These are phyloP conservation scores for Carex sylvatica DNA, from an alignment of 202 grass and related monocot genomes.

Conservation along the genomic window DNA sequence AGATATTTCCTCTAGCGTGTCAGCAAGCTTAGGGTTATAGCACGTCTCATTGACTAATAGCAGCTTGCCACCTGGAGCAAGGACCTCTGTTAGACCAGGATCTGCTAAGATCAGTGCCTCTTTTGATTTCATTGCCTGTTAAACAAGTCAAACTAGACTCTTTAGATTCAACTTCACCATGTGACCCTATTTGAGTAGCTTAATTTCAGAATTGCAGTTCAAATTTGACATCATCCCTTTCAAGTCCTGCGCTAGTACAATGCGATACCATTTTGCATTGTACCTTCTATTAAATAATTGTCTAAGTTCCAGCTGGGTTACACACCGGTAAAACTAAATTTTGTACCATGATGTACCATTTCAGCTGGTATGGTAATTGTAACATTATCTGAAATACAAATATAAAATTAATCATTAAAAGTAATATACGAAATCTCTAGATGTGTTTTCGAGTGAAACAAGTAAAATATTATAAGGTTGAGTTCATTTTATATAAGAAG, in stretches of 20 bases:
- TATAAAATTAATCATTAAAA: too few species aligned
- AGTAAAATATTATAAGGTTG: too few species aligned
- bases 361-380: background rate
- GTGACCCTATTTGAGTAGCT: background rate
- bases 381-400: too few species aligned
- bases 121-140: constrained; percentile 15
- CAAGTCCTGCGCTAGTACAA: background rate
- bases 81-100: constrained; percentile 58
- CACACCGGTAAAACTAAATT: background rate
- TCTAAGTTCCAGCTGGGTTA: background rate
- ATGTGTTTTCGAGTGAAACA: too few species aligned
- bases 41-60: constrained; percentile 58
- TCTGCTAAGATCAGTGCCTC: constrained; percentile 50
- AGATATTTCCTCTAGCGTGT: constrained; percentile 48
- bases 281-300: background rate
- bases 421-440: too few species aligned
- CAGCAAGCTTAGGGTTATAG: constrained; percentile 62
- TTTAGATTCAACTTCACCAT: background rate
- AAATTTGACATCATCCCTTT: background rate
- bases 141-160: background rate
- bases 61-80: constrained; percentile 52
- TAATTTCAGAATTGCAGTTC: background rate
- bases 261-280: background rate
- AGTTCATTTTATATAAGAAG: too few species aligned
- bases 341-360: background rate